phyloP scores from a whole-genome alignment of 192 early-diverging fungal genomes.

The Pilobolus umbonatus region DNA sequence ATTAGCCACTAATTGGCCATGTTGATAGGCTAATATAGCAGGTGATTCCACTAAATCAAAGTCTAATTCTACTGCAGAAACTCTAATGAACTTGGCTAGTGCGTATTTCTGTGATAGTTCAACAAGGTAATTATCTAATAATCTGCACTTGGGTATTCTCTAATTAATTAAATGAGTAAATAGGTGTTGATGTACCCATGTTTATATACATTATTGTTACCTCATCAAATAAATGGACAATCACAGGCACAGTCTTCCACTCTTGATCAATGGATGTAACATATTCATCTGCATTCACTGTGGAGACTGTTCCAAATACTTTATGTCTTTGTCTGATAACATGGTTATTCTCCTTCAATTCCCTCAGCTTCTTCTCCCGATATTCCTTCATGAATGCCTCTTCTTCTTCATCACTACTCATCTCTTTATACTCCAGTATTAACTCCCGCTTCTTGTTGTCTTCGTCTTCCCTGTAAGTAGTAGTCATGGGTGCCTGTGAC shows the following conservation, averaged over 20 bases:
- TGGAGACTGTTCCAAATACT: conserved; percentile 45
- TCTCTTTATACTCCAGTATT: conserved; percentile 28
- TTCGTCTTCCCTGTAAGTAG: conserved; percentile 33
- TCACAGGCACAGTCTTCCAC: conserved; percentile 40
- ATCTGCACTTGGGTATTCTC: conserved; percentile 31
- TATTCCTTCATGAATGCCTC: too few relatives aligned
- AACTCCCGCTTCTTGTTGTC: conserved; percentile 30
- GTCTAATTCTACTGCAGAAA: conserved; percentile 46
- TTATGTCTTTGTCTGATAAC: conserved; percentile 16
- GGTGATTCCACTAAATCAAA: conserved; percentile 55
- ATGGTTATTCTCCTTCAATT: conserved; percentile 27
- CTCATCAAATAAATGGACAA: conserved; percentile 51
- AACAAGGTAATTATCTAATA: conserved; percentile 41
- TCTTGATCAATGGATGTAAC: conserved; percentile 47
- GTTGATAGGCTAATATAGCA: conserved; percentile 50
- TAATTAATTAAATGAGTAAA: too few relatives aligned
- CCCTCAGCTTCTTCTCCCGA: conserved; percentile 40
- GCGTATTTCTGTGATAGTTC: conserved; percentile 45
- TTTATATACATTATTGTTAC: conserved; percentile 19
- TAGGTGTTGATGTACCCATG: too few relatives aligned
- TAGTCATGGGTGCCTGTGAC: conserved; percentile 42
- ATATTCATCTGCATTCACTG: conserved; percentile 45
- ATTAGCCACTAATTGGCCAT: conserved; percentile 48
- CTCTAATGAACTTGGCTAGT: conserved; percentile 46
- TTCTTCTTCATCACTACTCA: conserved; percentile 15